These are phyloP conservation scores for Cutaneotrichosporon sp. DNA, from an alignment of 1,284 basidiomycete species.

Conservation along the genomic window DNA sequence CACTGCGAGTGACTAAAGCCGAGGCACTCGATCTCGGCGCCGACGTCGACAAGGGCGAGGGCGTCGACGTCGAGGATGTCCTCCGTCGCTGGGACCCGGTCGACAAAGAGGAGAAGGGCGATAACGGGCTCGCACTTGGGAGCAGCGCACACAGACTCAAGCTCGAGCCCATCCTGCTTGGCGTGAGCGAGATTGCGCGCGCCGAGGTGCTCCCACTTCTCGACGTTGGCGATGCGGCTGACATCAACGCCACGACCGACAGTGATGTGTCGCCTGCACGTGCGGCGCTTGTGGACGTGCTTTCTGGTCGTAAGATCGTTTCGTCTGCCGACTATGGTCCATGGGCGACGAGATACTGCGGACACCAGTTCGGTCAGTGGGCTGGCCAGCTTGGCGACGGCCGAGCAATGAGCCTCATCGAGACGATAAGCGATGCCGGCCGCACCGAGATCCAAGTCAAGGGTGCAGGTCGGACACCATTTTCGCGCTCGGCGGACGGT, in stretches of 20 bases:
- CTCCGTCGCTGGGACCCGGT: constrained; percentile 51
- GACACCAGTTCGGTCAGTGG: constrained; percentile 90
- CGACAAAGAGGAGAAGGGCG: constrained; percentile 25
- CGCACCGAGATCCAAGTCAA: constrained; percentile 88
- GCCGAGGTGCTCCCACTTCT: constrained; percentile 78
- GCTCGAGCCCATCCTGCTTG: constrained; percentile 63
- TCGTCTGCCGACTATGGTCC: constrained; percentile 67
- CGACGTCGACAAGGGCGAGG: constrained; percentile 56
- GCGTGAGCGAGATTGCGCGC: constrained; percentile 63
- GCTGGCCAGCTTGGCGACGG: constrained; percentile 98
- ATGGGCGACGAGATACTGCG: constrained; percentile 79
- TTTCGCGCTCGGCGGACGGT: constrained; percentile 86
- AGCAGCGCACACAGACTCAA: constrained; percentile 57
- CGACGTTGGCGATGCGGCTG: constrained; percentile 78
- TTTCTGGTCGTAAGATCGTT: constrained; percentile 74
- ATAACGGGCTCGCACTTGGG: constrained; percentile 30
- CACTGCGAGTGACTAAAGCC: constrained; percentile 68
- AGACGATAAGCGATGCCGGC: constrained; percentile 65
- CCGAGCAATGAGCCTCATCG: constrained; percentile 80
- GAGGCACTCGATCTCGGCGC: constrained; percentile 63
- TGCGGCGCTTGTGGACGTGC: constrained; percentile 72
- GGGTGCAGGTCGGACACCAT: constrained; percentile 90
- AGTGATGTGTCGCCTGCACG: constrained; percentile 53
- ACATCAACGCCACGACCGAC: constrained; percentile 31
- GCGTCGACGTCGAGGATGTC: constrained; percentile 61